Evolutionary conservation across 2,329 filamentous ascomycete genomes (phyloP), one percentile per base, ranked within the genome.

Genomic region (Fusarium torulosum): DNA sequence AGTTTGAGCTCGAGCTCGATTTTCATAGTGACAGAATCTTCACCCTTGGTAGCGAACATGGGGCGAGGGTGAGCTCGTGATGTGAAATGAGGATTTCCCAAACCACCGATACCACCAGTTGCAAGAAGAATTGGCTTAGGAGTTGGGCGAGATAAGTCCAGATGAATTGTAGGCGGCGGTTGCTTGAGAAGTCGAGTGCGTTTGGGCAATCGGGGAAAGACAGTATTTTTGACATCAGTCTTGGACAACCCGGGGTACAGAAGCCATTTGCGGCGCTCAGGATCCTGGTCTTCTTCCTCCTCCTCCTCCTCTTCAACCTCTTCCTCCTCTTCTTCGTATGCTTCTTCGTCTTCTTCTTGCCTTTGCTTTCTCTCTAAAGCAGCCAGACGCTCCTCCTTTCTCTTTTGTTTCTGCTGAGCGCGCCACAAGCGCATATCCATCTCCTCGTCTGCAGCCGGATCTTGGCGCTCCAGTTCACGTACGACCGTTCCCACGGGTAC

Each of bases 401-500:
- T 76, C 17, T 73, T 70, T 58, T 75, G 70, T 61, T 80, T 81
- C 63, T 77, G 66, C 29, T 77, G 59, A 3, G 72, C 73, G 20
- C 71, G 68, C 65, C 74, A 79, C 3, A 77, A 73, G 29, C 73
- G 76, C 63, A 78, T 72, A 15, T 75, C 69, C 29, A 79, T 70
- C 13, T 75, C 76, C 72, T 94, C 91, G 51, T 94, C 90, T 10
- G 86, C 87, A 7, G 91, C 83, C 0, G 94, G 93, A 75, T 98
- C 94, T 53, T 89, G 81, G 37, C 96, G 85, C 68, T 88, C 87
- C 5, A 97, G 80, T 79, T 99, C 96, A 31, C 92, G 86, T 4
- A 99, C 86, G 4, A 99, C 89, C 0, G 96, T 99, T 6, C 96
- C 96, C 7, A 98, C 91, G 0, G 96, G 96, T 0, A 99, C 96